phyloP scores from a whole-genome alignment of 2,329 filamentous ascomycete genomes.

The Grosmannia serpens region DNA sequence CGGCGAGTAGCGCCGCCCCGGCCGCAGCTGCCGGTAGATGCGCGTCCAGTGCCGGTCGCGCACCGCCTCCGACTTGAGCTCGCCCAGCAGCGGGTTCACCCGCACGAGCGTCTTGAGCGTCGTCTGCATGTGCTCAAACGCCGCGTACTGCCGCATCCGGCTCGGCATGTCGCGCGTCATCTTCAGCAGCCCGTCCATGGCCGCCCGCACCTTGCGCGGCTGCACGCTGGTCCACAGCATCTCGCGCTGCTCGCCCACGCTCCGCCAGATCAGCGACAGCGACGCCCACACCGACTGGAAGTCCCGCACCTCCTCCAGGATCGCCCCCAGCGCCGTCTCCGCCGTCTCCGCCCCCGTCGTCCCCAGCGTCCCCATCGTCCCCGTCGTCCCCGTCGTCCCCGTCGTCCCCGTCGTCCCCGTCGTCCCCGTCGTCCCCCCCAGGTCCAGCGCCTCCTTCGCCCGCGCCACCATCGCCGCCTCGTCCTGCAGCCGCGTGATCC shows the following conservation, averaged over 20 bases:
- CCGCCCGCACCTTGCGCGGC: slow-evolving; percentile 80
- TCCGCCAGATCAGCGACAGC: slow-evolving; percentile 92
- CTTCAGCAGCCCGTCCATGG: slow-evolving; percentile 85
- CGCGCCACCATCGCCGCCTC: slow-evolving; percentile 91
- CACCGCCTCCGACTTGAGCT: slow-evolving; percentile 93
- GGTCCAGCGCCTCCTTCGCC: slow-evolving; percentile 90
- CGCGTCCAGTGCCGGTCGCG: slow-evolving; percentile 94
- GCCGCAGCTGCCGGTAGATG: slow-evolving; percentile 92
- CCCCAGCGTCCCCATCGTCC: slow-evolving; percentile 74
- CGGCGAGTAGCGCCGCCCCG: slow-evolving; percentile 85
- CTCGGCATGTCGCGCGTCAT: slow-evolving; percentile 99
- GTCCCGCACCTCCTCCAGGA: slow-evolving; percentile 93
- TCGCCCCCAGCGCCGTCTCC: slow-evolving; percentile 70
- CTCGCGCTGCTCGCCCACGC: slow-evolving; percentile 85
- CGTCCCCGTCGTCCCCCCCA: slow-evolving; percentile 68
- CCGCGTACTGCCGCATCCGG: slow-evolving; percentile 96
- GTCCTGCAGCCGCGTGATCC: slow-evolving; percentile 72
- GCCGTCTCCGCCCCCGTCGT: slow-evolving; percentile 65
- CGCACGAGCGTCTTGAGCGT: slow-evolving; percentile 82
- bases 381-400: slow-evolving; percentile 62
- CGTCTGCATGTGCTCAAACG: slow-evolving; percentile 96
- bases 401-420: too few species aligned
- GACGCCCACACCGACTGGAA: slow-evolving; percentile 99
- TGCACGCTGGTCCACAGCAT: slow-evolving; percentile 92
- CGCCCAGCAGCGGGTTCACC: slow-evolving; percentile 75